Base-by-base conservation (phyloP, 345 rosid genomes). In the Moringa oleifera region DNA sequence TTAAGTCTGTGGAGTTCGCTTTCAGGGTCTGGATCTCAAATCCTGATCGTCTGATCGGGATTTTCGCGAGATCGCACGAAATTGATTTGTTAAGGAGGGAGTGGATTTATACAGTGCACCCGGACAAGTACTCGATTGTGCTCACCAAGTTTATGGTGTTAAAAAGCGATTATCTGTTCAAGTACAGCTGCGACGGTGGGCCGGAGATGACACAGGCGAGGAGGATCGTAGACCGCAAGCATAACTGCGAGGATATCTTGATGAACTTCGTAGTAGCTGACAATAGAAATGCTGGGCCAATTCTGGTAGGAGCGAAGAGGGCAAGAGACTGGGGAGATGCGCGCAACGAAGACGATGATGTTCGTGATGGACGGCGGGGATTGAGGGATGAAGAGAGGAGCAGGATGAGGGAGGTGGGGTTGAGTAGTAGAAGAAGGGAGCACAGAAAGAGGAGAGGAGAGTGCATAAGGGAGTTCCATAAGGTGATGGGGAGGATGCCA, bases 101-200 rank as follows among this genome's bases (percentile, higher is more conserved):
- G 51, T 88, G 91, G 95, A 88, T 88, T 1, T 88, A 88, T 54
- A 88, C 91, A 12, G 85, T 88, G 70, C 88, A 88, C 20, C 86
- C 83, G 0, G 73, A 85, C n/a, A 83, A 71, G 67, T 88, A 80
- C 71, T 88, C 95, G 0, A 81, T 88, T 5, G 71, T 85, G 24
- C 73, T 88, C 7, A 88, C 95, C 0, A 88, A 88, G 72, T 80
- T 85, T 58, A 81, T 88, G 95, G 63, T 88, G 58, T 58, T 88
- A 75, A 81, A 77, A 64, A 75, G 54, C 18, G 79, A 73, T 53
- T 83, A 88, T 53, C 21, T 88, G 18, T 75, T 67, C 4, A 74
- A 80, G 47, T 88, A 88, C 57, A 83, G 82, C 64, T 88, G 95
- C 63, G 71, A 47, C 5, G 88, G 86, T 4, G 91, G 83, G n/a